A percentile compares a stretch with the other conserved stretches of the same genome.
Conservation (phyloP, 257 asterid genomes). For the Solanum chmielewskii region DNA sequence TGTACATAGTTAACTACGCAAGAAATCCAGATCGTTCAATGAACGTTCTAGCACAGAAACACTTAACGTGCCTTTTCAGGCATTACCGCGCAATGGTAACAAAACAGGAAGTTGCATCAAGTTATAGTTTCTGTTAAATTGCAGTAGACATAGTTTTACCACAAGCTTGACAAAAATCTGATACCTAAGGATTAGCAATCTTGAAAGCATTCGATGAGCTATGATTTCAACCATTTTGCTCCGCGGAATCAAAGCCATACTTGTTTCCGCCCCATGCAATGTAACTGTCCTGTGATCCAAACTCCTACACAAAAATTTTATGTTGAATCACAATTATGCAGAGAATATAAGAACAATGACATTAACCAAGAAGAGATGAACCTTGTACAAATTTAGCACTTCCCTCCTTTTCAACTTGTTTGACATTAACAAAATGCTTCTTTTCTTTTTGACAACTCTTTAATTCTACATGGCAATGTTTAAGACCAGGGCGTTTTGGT, state of each 20-base stretch:
- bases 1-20: background rate
- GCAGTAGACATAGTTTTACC: background rate
- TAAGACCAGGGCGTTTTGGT: background rate
- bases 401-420: background rate
- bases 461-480: background rate
- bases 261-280: constrained; percentile 75
- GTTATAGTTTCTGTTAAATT: background rate
- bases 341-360: background rate
- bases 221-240: constrained; percentile 14
- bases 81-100: background rate
- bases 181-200: background rate
- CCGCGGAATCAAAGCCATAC: constrained; percentile 8
- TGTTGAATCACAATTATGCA: background rate
- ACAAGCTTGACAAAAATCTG: constrained; percentile 6
- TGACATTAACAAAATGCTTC: background rate
- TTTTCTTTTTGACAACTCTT: background rate
- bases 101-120: background rate
- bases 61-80: background rate
- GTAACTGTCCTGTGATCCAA: constrained; percentile 80
- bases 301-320: constrained; percentile 40
- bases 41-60: background rate
- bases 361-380: background rate
- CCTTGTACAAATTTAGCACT: background rate
- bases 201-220: background rate
- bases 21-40: background rate